A percentile compares a stretch with the other conserved stretches of the same genome.
phyloP scores from a whole-genome alignment of 176 grass and related monocot species.

The Poa pratensis region DNA sequence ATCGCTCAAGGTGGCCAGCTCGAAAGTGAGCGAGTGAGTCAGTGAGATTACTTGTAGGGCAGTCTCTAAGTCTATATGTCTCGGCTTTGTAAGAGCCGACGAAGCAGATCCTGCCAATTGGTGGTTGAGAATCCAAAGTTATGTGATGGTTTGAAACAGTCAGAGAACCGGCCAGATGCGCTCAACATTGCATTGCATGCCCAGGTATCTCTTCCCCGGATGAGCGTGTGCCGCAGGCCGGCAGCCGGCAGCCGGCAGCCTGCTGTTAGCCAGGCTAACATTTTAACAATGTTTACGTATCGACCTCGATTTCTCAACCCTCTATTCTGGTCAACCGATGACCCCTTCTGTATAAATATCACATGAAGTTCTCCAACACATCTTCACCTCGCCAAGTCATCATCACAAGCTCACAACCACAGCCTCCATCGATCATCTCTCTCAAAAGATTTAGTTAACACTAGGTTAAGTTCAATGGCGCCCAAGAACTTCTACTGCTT shows the following conservation, averaged over 20 bases:
- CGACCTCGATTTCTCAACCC: conserved; percentile 4
- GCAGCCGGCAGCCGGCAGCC: neutral
- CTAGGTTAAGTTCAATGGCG: conserved; percentile 6
- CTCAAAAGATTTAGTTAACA: no score
- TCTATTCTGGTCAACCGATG: no score
- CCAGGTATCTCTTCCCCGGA: neutral
- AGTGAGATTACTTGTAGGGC: conserved; percentile 11
- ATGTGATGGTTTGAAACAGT: no score
- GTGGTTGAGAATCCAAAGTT: no score
- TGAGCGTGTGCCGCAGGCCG: neutral
- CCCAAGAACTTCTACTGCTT: neutral
- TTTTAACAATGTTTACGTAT: no score
- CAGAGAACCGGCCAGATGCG: no score
- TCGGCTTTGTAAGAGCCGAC: neutral
- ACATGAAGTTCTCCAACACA: neutral
- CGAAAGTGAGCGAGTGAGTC: neutral
- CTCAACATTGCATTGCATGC: no score
- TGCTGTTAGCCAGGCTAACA: neutral
- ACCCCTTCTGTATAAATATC: neutral
- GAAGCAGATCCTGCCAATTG: neutral
- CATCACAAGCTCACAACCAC: neutral
- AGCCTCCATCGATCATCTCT: no score
- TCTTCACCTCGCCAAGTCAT: conserved; percentile 16
- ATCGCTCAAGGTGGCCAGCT: neutral
- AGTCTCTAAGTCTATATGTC: no score